Evolutionary conservation across 1,284 basidiomycete genomes (phyloP).

Genomic region (Takashimella koratensis): DNA sequence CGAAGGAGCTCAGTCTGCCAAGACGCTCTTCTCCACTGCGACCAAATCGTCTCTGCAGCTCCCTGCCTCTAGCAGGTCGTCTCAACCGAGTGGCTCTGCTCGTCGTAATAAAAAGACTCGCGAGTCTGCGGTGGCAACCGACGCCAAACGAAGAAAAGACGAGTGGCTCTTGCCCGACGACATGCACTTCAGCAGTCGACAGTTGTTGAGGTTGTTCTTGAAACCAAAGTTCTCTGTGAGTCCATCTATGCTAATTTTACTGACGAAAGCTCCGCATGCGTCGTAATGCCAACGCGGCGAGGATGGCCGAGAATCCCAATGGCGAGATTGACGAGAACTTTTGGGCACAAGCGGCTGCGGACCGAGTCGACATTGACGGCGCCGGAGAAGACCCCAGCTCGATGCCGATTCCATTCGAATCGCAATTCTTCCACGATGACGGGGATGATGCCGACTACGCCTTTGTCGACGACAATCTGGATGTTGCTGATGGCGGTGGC

Average conservation of each 20-base stretch:
- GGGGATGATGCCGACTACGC: conserved; percentile 77
- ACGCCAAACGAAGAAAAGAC: conserved; percentile 60
- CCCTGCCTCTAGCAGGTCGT: conserved; percentile 46
- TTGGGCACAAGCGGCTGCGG: conserved; percentile 88
- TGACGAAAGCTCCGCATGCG: conserved; percentile 71
- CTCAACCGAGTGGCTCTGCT: conserved; percentile 12
- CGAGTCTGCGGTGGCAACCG: conserved; percentile 49
- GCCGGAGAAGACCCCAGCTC: conserved; percentile 46
- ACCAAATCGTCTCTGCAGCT: conserved; percentile 65
- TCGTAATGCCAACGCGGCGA: conserved; percentile 52
- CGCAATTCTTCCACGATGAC: conserved; percentile 92
- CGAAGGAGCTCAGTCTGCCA: conserved; percentile 55
- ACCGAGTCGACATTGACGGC: conserved; percentile 63
- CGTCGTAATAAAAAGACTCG: conserved; percentile 53
- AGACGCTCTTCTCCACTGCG: conserved; percentile 76
- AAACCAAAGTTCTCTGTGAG: conserved; percentile 90
- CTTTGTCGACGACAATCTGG: conserved; percentile 56
- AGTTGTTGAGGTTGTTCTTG: conserved; percentile 85
- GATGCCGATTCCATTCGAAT: conserved; percentile 74
- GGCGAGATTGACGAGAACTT: conserved; percentile 90
- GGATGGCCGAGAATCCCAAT: conserved; percentile 51
- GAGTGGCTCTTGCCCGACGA: conserved; percentile 88
- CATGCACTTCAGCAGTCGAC: conserved; percentile 90
- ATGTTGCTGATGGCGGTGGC: conserved; percentile 54
- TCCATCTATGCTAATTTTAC: conserved; percentile 12